A percentile compares a stretch with the other conserved stretches of the same genome.
phyloP scores from a whole-genome alignment of 2,329 filamentous ascomycete genomes.

The Aspergillus latus region DNA sequence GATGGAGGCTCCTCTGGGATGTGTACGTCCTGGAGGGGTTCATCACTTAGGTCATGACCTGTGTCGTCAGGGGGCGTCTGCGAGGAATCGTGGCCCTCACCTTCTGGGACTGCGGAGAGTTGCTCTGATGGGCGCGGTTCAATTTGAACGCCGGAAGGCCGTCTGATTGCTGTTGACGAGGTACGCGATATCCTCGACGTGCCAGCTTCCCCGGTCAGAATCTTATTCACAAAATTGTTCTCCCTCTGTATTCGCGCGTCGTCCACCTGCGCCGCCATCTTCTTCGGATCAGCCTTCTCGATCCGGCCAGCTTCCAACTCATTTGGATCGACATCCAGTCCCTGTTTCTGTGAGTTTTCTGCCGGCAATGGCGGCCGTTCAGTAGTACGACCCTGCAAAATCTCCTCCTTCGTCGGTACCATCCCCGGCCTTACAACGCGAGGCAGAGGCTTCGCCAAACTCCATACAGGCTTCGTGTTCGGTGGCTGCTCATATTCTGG shows the following conservation, averaged over 20 bases:
- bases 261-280: conserved; percentile 47
- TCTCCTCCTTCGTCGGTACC: conserved; percentile 48
- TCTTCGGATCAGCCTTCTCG: conserved; percentile 38
- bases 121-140: conserved; percentile 15
- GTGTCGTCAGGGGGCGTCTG: conserved; percentile 5
- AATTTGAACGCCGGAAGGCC: conserved; percentile 19
- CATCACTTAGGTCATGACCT: conserved; percentile 17
- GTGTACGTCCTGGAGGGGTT: conserved; percentile 17
- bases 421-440: conserved; percentile 56
- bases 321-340: conserved; percentile 42
- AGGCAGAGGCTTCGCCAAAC: conserved; percentile 55
- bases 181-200: conserved; percentile 25
- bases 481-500: conserved; percentile 55
- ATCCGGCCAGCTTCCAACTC: conserved; percentile 47
- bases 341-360: conserved; percentile 34
- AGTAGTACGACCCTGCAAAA: conserved; percentile 32
- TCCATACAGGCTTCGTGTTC: conserved; percentile 54
- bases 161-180: conserved; percentile 21
- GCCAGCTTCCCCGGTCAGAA: conserved; percentile 29
- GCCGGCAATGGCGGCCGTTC: conserved; percentile 29
- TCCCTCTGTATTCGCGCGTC: conserved; percentile 44
- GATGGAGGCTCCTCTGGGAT: not conserved
- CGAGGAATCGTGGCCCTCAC: conserved; percentile 17
- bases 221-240: conserved; percentile 41
- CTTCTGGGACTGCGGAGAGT: conserved; percentile 28